Evolutionary conservation across 305 asterid genomes (phyloP), one percentile per base, ranked within the genome.

Genomic region (Euphrasia arctica): DNA sequence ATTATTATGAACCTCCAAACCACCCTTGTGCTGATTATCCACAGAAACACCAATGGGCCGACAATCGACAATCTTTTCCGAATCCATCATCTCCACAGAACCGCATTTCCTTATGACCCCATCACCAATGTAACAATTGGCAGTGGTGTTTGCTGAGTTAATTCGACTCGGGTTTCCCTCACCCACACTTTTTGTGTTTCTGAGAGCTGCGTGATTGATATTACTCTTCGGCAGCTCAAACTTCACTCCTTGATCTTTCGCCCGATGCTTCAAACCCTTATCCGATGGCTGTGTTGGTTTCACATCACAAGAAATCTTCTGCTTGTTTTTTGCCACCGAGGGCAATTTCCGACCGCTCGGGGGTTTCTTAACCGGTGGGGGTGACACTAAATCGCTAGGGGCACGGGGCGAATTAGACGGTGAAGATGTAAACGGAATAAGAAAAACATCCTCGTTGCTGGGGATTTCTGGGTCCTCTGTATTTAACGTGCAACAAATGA

Each of bases 391-490:
- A 78, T 71, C 70, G 71, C 70, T 60, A 39, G 76, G 12, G 29
- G 63, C 34, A 63, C 79, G 69, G 2, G 76, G 65, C 43, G 82
- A 63, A 62, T 34, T 64, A 50, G 79, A 47, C 3, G 83, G 77
- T 41, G 85, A 77, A 41, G 95, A 72, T 57, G 85, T 74, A 31
- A 82, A 77, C 14, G 96, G 90, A 76, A 90, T 18, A 18, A 18
- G 90, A 70, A 86, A 87, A 58, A 81, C 88, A 64, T 88, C 86
- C n/a, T 88, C 95, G 45, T 90, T 88, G 69, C 78, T 67, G 11
- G 97, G 95, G 68, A 90, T 62, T 15, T 81, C 95, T 6, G 78
- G 70, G 65, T 91, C 95, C 67, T 82, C 93, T 0, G 83, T 79
- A 45, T 84, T 90, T 31, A 88, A 72, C 5, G 77, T 69, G 79